Base-by-base conservation (phyloP, 1,139 yeast species). In the Suhomyces wounanorum region DNA sequence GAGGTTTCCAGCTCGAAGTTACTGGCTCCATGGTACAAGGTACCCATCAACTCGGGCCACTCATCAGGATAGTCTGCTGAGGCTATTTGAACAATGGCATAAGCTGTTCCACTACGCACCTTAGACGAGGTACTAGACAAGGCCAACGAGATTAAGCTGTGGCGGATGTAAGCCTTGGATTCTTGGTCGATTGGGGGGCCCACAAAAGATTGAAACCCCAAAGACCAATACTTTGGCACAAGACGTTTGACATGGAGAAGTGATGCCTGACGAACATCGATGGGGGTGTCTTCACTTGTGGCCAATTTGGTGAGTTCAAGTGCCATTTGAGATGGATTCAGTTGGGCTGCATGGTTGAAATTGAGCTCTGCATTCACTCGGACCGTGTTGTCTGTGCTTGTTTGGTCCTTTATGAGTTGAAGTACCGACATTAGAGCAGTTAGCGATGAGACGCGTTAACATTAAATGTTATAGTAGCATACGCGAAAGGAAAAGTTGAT, bases 31-130 rank as follows among this genome's bases (percentile, higher is more conserved):
- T 65, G 60, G 60, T 82, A 82, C 45, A 88, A 64, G 13, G 67
- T 62, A 18, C 72, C 69, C 52, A 92, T 65, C 44, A 94, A 72
- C 30, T 77, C 78, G 0, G 97, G 96, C 98, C 98, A 94, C 63
- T 90, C 96, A 61, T 94, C 98, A 0, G 99, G 99, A 63, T 83
- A 92, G 62, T 94, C 99, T 1, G 86, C 88, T 1, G 89, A 87
- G 0, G 96, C 92, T 23, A 94, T 88, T 60, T 88, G 96, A 1
- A 89, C 88, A 25, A 90, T 81, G 13, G 89, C 85, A 57, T 89
- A 85, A 0, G 94, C 84, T 2, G 88, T 82, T 45, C 89, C 81
- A 37, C 78, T 79, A 53, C 91, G 74, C 16, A 91, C 71, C 60
- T 87, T 87, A n/a, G 87, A 74, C 53, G 80, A 78, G 0, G 74